A percentile compares a stretch with the other conserved stretches of the same genome.
Conservation (phyloP, 2,329 filamentous ascomycete genomes). For the Stagonosporopsis chrysanthemi region DNA sequence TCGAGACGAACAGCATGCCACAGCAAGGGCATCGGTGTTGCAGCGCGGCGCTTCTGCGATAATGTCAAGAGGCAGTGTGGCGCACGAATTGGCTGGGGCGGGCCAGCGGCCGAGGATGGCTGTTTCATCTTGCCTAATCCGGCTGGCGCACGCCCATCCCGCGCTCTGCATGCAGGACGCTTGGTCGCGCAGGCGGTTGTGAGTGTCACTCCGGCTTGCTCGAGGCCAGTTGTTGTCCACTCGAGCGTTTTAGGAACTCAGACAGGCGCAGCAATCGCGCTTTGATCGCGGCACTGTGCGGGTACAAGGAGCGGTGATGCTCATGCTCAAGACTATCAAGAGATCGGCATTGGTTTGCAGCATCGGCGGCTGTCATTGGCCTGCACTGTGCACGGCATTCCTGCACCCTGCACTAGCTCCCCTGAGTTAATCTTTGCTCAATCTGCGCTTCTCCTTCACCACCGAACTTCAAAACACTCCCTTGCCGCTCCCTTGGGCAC, state of each 20-base stretch:
- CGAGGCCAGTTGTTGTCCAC: conserved; percentile 12
- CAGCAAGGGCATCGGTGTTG: conserved; percentile 16
- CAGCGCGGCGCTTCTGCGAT: conserved; percentile 17
- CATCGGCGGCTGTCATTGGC: conserved; percentile 14
- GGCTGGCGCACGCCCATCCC: conserved; percentile 23
- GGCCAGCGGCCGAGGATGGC: conserved; percentile 11
- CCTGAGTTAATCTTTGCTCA: conserved; percentile 30
- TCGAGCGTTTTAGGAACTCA: conserved; percentile 1
- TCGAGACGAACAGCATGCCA: conserved; percentile 10
- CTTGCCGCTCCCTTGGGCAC: conserved; percentile 34
- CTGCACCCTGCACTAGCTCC: conserved; percentile 23
- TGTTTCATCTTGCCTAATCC: conserved; percentile 20
- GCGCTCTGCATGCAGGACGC: conserved; percentile 28
- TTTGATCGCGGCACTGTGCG: not conserved
- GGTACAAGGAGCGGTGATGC: conserved; percentile 10
- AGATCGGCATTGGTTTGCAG: conserved; percentile 32
- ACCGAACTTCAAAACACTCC: conserved; percentile 35
- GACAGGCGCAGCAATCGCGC: conserved; percentile 1
- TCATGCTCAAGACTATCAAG: conserved; percentile 8
- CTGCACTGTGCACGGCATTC: conserved; percentile 22
- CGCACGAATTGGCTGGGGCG: conserved; percentile 18
- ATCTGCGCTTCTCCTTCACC: conserved; percentile 38
- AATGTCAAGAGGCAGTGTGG: conserved; percentile 8
- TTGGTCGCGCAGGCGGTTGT: conserved; percentile 20
- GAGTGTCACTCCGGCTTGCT: conserved; percentile 12